Conservation (phyloP, 2,329 filamentous ascomycete genomes). For the Hypomyces rosellus region DNA sequence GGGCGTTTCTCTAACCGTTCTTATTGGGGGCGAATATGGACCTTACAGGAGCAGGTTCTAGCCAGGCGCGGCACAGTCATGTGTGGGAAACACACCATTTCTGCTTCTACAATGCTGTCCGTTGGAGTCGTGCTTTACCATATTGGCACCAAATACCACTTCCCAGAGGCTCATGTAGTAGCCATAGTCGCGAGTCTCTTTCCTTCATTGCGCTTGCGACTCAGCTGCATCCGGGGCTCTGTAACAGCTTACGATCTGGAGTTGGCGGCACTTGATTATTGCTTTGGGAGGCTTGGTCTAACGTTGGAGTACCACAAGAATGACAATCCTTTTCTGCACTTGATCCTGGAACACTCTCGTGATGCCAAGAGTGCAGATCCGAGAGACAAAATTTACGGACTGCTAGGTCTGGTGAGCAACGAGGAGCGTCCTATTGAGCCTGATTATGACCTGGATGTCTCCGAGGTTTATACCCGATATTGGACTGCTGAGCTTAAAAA, state of each 20-base stretch:
- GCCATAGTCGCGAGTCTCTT: neutral
- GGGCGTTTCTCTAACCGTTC: neutral
- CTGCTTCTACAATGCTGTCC: neutral
- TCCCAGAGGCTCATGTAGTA: neutral
- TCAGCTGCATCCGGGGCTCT: neutral
- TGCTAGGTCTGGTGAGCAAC: neutral
- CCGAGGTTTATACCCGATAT: neutral
- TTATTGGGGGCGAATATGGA: conserved; percentile 5
- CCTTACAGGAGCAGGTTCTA: conserved; percentile 4
- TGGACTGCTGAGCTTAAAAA: neutral
- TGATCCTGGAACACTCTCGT: neutral
- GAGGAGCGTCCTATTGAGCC: neutral
- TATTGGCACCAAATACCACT: neutral
- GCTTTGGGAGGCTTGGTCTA: neutral
- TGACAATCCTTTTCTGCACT: neutral
- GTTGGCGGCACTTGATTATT: neutral
- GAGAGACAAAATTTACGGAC: conserved; percentile 1
- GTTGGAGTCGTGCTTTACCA: neutral
- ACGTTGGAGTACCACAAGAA: neutral
- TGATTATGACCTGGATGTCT: neutral
- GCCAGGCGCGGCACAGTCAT: conserved; percentile 1
- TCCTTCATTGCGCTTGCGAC: neutral
- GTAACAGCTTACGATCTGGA: neutral
- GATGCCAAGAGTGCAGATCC: neutral
- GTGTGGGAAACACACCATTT: neutral